These are phyloP conservation scores for Mycena indigotica DNA, from an alignment of 768 basidiomycete genomes.

Conservation along the genomic window DNA sequence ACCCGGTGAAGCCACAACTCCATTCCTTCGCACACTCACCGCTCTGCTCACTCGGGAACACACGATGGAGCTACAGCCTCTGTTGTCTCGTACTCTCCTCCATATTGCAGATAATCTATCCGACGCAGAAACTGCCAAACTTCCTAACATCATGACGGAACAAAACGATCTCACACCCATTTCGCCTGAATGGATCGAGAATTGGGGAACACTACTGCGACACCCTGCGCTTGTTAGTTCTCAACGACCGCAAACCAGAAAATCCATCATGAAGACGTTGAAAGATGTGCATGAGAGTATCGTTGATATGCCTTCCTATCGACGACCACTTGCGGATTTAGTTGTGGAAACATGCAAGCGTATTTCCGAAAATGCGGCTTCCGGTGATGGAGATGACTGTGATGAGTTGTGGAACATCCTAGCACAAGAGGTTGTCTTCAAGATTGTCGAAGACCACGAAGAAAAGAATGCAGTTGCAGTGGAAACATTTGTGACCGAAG, in stretches of 20 bases:
- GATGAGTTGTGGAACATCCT: conserved; percentile 60
- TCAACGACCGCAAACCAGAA: conserved; percentile 53
- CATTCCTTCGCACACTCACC: conserved; percentile 64
- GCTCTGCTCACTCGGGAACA: conserved; percentile 67
- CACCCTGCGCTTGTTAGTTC: conserved; percentile 47
- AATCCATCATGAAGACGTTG: conserved; percentile 58
- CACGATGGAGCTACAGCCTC: conserved; percentile 56
- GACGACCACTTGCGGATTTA: conserved; percentile 54
- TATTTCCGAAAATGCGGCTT: conserved; percentile 20
- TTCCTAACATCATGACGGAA: conserved; percentile 64
- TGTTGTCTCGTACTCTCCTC: conserved; percentile 64
- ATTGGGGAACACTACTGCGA: conserved; percentile 63
- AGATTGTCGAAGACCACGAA: conserved; percentile 41
- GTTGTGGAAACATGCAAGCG: conserved; percentile 49
- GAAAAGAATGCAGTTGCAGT: conserved; percentile 11
- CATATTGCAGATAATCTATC: conserved; percentile 69
- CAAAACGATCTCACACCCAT: conserved; percentile 73
- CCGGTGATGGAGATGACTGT: conserved; percentile 37
- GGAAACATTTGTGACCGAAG: conserved; percentile 24
- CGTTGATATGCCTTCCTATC: conserved; percentile 68
- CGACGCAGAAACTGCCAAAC: conserved; percentile 64
- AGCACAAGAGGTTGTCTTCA: conserved; percentile 68
- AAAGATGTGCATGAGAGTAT: conserved; percentile 63
- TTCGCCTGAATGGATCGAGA: conserved; percentile 68
- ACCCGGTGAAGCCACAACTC: conserved; percentile 57